phyloP scores from a whole-genome alignment of 352 stramenopile genomes.

The Globisporangium megalacanthum region DNA sequence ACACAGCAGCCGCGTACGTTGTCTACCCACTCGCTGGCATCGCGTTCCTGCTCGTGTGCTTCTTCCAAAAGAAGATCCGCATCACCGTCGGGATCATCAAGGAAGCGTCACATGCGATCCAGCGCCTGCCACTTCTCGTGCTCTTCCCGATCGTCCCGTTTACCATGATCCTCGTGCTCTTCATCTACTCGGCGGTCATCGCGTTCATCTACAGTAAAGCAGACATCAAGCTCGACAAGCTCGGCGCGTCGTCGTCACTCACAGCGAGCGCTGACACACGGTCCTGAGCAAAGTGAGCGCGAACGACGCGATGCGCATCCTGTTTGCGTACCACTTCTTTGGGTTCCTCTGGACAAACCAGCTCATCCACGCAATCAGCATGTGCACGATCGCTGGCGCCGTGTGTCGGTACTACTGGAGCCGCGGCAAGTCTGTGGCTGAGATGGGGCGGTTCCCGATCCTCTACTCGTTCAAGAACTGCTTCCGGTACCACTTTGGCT shows the following conservation, averaged over 20 bases:
- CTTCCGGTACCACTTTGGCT: conserved; percentile 93
- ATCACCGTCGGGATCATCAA: conserved; percentile 74
- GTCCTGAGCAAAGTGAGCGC: conserved; percentile 37
- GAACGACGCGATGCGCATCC: conserved; percentile 54
- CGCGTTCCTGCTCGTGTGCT: conserved; percentile 73
- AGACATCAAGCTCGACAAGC: conserved; percentile 32
- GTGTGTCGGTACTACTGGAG: conserved; percentile 93
- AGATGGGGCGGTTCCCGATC: conserved; percentile 72
- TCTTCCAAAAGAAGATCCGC: conserved; percentile 80
- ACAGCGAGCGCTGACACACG: conserved; percentile 19
- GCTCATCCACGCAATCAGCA: conserved; percentile 94
- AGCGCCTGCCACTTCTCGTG: conserved; percentile 51
- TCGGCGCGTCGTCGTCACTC: conserved; percentile 15
- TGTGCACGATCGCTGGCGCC: conserved; percentile 93
- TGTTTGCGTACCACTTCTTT: conserved; percentile 89
- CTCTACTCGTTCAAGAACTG: conserved; percentile 66
- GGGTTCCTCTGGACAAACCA: conserved; percentile 95
- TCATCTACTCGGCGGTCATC: conserved; percentile 57
- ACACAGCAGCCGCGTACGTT: conserved; percentile 58
- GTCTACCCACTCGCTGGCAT: conserved; percentile 49
- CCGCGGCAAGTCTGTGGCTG: conserved; percentile 42
- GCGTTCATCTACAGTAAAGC: conserved; percentile 69
- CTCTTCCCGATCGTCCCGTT: conserved; percentile 69
- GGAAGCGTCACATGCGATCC: conserved; percentile 61
- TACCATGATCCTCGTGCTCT: conserved; percentile 49